Evolutionary conservation across 73 alveolate genomes (phyloP), one percentile per base, ranked within the genome.

Genomic region (Diophrys sp.): DNA sequence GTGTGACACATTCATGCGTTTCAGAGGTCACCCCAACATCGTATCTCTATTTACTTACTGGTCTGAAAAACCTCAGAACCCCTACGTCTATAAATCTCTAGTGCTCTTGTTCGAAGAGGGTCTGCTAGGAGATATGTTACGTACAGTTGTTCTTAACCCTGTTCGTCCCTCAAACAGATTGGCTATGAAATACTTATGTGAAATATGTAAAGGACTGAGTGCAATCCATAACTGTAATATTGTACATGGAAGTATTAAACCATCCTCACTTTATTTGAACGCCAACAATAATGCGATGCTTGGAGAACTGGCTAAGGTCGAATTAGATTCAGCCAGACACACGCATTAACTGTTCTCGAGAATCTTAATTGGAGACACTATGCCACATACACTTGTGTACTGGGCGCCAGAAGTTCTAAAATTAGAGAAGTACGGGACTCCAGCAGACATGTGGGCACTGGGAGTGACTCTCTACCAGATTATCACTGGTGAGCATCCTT

Each of bases 361-460:
- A 77, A 87, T 87, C 23, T 77, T 87, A 14, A 87, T 87, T 1
- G 81, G 80, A 25, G 94, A 87, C 31, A 78, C 89, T 14, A 87
- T 87, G 90, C 94, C 94, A 0, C 89, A 87, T 33, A 87, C 94
- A 28, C 67, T 87, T 18, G 81, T 87, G 23, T 87, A 87, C 56
- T 87, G 94, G 94, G 82, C 90, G 18, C 94, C 94, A 0, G 94
- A 87, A 62, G 87, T 87, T 27, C 87, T 87, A 23, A 67, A 82
- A 70, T n/a, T 80, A 23, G 94, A 80, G 56, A 73, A 83, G 23
- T 80, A 80, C 56, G 31, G 83, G n/a, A 80, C 89, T 5, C 80
- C 89, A 26, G 94, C 94, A 2, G 94, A 87, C 69, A 74, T 87
- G 80, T 87, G 94, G 94, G 85, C 94, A 0, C 82, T 87, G 0